Evolutionary conservation across 768 basidiomycete species (phyloP).

Genomic region (Phaeolepiota aurea): DNA sequence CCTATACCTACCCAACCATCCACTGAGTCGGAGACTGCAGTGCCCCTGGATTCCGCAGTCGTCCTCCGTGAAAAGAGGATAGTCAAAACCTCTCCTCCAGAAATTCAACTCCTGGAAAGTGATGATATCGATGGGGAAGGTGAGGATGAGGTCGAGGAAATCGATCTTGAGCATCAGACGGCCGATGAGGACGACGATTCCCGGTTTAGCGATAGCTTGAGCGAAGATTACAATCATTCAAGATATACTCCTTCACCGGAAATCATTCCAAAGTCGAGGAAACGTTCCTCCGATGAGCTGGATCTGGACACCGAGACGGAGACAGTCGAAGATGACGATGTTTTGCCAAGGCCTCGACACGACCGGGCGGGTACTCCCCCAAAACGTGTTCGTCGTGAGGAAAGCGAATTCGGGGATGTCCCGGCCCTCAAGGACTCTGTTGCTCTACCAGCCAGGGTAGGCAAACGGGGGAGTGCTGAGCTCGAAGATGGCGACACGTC

Average conservation of each 20-base stretch:
- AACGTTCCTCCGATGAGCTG: conserved; percentile 12
- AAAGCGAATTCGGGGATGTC: neutral
- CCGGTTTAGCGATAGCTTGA: neutral
- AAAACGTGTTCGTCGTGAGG: conserved; percentile 9
- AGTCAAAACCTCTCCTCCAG: neutral
- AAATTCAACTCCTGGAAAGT: conserved; percentile 16
- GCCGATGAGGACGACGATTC: conserved; percentile 13
- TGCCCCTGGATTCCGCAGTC: conserved; percentile 6
- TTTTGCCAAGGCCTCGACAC: neutral
- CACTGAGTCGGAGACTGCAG: conserved; percentile 4
- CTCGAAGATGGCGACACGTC: neutral
- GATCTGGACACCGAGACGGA: conserved; percentile 10
- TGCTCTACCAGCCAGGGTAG: neutral
- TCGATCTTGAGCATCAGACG: conserved; percentile 3
- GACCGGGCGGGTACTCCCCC: conserved; percentile 8
- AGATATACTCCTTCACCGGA: conserved; percentile 6
- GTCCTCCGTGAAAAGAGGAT: neutral
- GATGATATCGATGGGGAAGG: conserved; percentile 11
- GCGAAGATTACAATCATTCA: conserved; percentile 17
- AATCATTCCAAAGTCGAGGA: conserved; percentile 5
- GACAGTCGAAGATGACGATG: conserved; percentile 2
- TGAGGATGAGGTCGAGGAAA: conserved; percentile 16
- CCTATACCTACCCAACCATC: conserved; percentile 2
- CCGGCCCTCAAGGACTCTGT: neutral
- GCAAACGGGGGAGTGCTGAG: neutral